These are phyloP conservation scores for Metarhizium robertsii DNA, from an alignment of 2,329 filamentous ascomycete genomes.

Conservation along the genomic window DNA sequence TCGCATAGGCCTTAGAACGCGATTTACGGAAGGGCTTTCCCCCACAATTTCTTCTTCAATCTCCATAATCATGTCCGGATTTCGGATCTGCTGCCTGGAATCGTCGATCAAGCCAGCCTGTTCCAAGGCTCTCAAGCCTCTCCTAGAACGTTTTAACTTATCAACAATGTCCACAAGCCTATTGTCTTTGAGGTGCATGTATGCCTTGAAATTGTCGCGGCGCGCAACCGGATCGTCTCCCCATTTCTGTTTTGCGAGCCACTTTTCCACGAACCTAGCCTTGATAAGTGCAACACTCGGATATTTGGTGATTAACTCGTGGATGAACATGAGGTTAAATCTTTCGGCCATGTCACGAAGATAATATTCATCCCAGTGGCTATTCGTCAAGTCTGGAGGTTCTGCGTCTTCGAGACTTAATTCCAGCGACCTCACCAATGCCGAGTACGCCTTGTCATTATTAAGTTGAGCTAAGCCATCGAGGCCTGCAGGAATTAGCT, in stretches of 20 bases:
- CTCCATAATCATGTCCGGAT: constrained; percentile 24
- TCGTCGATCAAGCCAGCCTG: constrained; percentile 37
- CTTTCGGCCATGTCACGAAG: constrained; percentile 53
- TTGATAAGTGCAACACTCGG: constrained; percentile 48
- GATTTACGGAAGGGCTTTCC: constrained; percentile 16
- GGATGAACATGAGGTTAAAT: constrained; percentile 48
- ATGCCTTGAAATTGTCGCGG: constrained; percentile 42
- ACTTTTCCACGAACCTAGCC: constrained; percentile 59
- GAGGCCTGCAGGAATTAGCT: constrained; percentile 19
- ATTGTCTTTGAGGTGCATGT: constrained; percentile 41
- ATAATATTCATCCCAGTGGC: constrained; percentile 52
- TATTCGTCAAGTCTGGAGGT: constrained; percentile 42
- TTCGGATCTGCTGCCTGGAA: constrained; percentile 14
- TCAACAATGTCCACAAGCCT: constrained; percentile 42
- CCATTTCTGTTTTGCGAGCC: constrained; percentile 67
- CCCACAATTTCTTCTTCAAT: constrained; percentile 18
- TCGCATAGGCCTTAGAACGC: constrained; percentile 21
- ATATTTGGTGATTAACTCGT: constrained; percentile 50
- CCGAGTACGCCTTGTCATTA: constrained; percentile 40
- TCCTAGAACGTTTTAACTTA: constrained; percentile 36
- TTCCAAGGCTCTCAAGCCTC: constrained; percentile 42
- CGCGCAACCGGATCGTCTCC: constrained; percentile 45
- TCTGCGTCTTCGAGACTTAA: constrained; percentile 40
- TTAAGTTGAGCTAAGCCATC: constrained; percentile 37
- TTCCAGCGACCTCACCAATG: constrained; percentile 52